Evolutionary conservation across 495 filamentous ascomycete genomes (phyloP).

Genomic region (Penicillium odoratum): DNA sequence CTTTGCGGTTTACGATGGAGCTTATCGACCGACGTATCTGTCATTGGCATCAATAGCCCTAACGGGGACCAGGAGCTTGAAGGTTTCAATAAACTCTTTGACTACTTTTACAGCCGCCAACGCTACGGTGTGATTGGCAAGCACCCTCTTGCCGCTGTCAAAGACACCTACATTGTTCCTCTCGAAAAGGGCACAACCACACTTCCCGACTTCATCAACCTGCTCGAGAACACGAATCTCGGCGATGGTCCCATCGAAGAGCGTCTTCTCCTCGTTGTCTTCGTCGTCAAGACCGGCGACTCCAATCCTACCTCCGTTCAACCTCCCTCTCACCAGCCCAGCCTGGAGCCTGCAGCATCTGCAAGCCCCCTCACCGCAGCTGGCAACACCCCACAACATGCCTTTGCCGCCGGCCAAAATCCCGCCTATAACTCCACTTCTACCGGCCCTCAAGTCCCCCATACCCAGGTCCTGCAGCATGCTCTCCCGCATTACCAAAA

Average conservation of each 20-base stretch:
- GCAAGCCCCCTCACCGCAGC: constrained; percentile 48
- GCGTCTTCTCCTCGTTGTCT: constrained; percentile 71
- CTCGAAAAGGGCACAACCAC: constrained; percentile 59
- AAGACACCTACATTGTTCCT: constrained; percentile 76
- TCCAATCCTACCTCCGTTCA: constrained; percentile 46
- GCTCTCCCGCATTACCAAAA: constrained; percentile 15
- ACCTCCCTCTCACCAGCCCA: constrained; percentile 44
- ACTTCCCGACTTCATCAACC: constrained; percentile 72
- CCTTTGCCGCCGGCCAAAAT: constrained; percentile 31
- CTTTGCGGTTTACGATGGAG: constrained; percentile 78
- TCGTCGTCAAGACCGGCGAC: constrained; percentile 63
- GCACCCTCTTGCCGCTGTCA: constrained; percentile 64
- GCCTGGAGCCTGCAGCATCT: constrained; percentile 37
- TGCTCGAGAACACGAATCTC: constrained; percentile 66
- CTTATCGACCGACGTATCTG: constrained; percentile 68
- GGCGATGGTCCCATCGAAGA: constrained; percentile 65
- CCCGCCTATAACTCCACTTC: constrained; percentile 15
- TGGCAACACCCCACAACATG: constrained; percentile 39
- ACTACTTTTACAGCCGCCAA: constrained; percentile 75
- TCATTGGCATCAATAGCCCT: constrained; percentile 63
- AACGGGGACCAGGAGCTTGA: constrained; percentile 47
- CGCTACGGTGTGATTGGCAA: constrained; percentile 80
- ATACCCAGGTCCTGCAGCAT: constrained; percentile 27
- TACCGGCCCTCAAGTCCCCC: constrained; percentile 35
- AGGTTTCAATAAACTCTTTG: constrained; percentile 67